Evolutionary conservation across 2,329 filamentous ascomycete genomes (phyloP).

Genomic region (Beauveria sp.): DNA sequence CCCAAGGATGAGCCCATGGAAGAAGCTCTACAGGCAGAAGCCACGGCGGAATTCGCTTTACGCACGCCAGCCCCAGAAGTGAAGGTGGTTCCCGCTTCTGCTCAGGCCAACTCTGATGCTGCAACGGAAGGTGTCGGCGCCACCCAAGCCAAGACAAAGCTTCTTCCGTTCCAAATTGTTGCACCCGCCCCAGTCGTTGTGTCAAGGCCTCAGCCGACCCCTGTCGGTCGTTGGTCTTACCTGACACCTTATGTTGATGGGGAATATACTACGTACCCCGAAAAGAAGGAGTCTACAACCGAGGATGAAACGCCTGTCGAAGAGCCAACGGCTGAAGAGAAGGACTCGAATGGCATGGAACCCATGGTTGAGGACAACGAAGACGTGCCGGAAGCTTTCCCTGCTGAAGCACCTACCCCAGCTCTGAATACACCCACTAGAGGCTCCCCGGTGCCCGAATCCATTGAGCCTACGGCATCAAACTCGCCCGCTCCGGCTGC

Average conservation of each 20-base stretch:
- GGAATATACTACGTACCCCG: constrained; percentile 32
- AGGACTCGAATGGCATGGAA: constrained; percentile 21
- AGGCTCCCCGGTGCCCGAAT: constrained; percentile 33
- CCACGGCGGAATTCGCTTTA: background rate
- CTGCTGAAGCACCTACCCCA: constrained; percentile 27
- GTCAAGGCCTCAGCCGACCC: constrained; percentile 23
- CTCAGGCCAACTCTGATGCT: background rate
- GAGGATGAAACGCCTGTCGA: constrained; percentile 24
- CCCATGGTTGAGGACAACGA: constrained; percentile 11
- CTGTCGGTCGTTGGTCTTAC: constrained; percentile 28
- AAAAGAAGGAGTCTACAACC: constrained; percentile 25
- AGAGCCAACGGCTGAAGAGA: constrained; percentile 24
- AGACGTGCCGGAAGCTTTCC: constrained; percentile 19
- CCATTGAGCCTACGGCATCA: constrained; percentile 28
- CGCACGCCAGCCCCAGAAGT: background rate
- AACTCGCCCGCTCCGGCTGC: constrained; percentile 30
- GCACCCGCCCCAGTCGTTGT: constrained; percentile 8
- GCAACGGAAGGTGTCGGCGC: background rate
- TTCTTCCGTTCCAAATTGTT: background rate
- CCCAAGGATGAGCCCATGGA: background rate
- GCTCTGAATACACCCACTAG: constrained; percentile 31
- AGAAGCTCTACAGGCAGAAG: background rate
- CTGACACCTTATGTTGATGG: constrained; percentile 34
- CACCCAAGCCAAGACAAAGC: background rate
- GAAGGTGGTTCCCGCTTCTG: background rate